Evolutionary conservation across 1,284 basidiomycete genomes (phyloP).

Genomic region (Cryptococcus maquisensis): DNA sequence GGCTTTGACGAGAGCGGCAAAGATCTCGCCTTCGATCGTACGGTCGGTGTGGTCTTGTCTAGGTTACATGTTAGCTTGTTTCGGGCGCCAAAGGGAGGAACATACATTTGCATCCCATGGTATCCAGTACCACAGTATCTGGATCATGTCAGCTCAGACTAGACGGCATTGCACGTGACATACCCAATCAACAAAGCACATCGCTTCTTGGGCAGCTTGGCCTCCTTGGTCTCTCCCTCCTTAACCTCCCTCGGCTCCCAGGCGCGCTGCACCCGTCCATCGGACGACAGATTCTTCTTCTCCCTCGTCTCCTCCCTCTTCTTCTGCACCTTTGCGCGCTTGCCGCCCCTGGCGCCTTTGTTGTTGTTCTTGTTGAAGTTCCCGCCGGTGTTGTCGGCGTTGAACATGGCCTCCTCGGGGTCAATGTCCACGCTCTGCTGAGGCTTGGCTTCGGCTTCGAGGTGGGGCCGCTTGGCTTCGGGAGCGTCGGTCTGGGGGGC

Average conservation of each 20-base stretch:
- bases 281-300: constrained; percentile 5
- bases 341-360: neutral
- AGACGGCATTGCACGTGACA: constrained; percentile 9
- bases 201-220: constrained; percentile 54
- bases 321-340: constrained; percentile 4
- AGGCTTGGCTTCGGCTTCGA: neutral
- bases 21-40: constrained; percentile 90
- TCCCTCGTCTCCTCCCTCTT: constrained; percentile 5
- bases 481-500: neutral
- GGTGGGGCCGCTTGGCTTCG: neutral
- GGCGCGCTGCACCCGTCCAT: constrained; percentile 5
- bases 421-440: constrained; percentile 2
- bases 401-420: constrained; percentile 17
- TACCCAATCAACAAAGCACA: constrained; percentile 56
- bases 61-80: neutral
- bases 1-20: constrained; percentile 78
- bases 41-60: constrained; percentile 51
- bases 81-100: constrained; percentile 17
- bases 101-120: constrained; percentile 93
- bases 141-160: neutral
- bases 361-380: neutral
- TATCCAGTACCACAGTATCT: constrained; percentile 58
- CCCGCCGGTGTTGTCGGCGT: neutral
- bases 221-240: constrained; percentile 9
- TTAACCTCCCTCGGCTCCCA: constrained; percentile 12